phyloP scores from a whole-genome alignment of 139 green algal genomes.

The Picochlorum sp. region DNA sequence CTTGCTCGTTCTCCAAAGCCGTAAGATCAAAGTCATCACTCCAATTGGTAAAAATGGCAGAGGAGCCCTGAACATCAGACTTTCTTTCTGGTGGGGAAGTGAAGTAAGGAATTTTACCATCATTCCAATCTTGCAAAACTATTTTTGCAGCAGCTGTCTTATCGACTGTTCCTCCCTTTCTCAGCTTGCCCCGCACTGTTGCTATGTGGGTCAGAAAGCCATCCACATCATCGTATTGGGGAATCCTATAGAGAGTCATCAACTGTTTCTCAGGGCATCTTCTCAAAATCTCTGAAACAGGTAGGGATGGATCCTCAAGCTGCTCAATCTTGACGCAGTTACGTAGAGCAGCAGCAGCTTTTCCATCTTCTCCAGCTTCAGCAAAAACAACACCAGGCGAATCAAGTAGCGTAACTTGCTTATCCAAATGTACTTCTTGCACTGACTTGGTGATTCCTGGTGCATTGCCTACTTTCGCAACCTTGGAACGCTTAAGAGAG shows the following conservation, averaged over 20 bases:
- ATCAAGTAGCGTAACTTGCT: slow-evolving; percentile 88
- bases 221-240: slow-evolving; percentile 45
- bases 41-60: slow-evolving; percentile 57
- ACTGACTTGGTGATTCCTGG: slow-evolving; percentile 74
- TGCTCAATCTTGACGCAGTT: slow-evolving; percentile 86
- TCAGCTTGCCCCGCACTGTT: slow-evolving; percentile 69
- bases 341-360: slow-evolving; percentile 58
- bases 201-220: slow-evolving; percentile 74
- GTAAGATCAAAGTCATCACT: slow-evolving; percentile 61
- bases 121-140: slow-evolving; percentile 91
- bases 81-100: slow-evolving; percentile 56
- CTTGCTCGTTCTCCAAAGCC: slow-evolving; percentile 38
- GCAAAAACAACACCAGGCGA: slow-evolving; percentile 78
- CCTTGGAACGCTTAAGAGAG: slow-evolving; percentile 77
- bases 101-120: slow-evolving; percentile 84
- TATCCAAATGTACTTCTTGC: slow-evolving; percentile 93
- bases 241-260: slow-evolving; percentile 82
- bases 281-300: slow-evolving; percentile 72
- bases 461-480: slow-evolving; percentile 72
- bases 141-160: slow-evolving; percentile 40
- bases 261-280: slow-evolving; percentile 72
- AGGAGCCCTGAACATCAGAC: slow-evolving; percentile 33
- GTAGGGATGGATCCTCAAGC: slow-evolving; percentile 60
- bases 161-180: slow-evolving; percentile 38
- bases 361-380: slow-evolving; percentile 33